Evolutionary conservation across 2,329 filamentous ascomycete species (phyloP).

Genomic region (Didymella arachidicola): DNA sequence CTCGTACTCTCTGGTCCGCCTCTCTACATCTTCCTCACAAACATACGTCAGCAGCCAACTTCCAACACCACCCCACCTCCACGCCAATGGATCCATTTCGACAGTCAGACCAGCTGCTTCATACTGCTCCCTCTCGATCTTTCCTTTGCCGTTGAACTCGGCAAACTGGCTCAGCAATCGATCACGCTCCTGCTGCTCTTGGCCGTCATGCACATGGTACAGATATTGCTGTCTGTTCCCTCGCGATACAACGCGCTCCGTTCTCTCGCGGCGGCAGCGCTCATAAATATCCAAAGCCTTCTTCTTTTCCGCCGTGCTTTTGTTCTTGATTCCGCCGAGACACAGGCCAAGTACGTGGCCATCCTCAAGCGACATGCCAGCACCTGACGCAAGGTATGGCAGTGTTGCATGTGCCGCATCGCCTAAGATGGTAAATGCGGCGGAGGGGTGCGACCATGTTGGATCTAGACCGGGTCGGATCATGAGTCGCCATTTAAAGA

Average conservation of each 20-base stretch:
- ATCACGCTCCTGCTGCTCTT: slow-evolving; percentile 64
- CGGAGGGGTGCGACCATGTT: slow-evolving; percentile 64
- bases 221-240: slow-evolving; percentile 69
- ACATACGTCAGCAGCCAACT: slow-evolving; percentile 49
- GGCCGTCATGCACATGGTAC: slow-evolving; percentile 68
- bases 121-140: slow-evolving; percentile 28
- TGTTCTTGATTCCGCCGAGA: slow-evolving; percentile 57
- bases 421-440: slow-evolving; percentile 66
- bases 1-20: slow-evolving; percentile 37
- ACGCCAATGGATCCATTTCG: slow-evolving; percentile 47
- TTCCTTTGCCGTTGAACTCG: slow-evolving; percentile 39
- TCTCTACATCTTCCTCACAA: slow-evolving; percentile 46
- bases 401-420: slow-evolving; percentile 71
- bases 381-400: slow-evolving; percentile 66
- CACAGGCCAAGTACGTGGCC: slow-evolving; percentile 65
- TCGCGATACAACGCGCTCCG: slow-evolving; percentile 65
- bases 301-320: slow-evolving; percentile 47
- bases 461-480: slow-evolving; percentile 62
- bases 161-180: slow-evolving; percentile 37
- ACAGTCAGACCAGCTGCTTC: slow-evolving; percentile 32
- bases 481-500: slow-evolving; percentile 68
- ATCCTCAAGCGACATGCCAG: slow-evolving; percentile 69
- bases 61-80: slow-evolving; percentile 48
- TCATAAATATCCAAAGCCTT: slow-evolving; percentile 61
- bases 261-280: slow-evolving; percentile 64